Evolutionary conservation across 768 basidiomycete species (phyloP).

Genomic region (Amanita molliuscula): DNA sequence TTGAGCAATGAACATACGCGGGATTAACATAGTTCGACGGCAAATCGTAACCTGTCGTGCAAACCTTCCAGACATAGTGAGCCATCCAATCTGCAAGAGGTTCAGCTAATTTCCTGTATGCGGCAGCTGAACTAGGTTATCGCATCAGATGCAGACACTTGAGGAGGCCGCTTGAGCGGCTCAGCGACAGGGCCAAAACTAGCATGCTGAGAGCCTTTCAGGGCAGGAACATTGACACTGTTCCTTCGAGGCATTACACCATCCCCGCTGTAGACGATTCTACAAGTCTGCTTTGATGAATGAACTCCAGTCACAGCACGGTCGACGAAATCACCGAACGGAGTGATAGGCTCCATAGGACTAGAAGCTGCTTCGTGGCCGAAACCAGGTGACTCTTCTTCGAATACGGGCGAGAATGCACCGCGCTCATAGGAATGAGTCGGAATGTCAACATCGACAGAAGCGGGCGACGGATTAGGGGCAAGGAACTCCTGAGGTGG

Average conservation of each 20-base stretch:
- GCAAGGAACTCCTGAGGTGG: conserved; percentile 25
- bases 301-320: conserved; percentile 45
- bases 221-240: conserved; percentile 10
- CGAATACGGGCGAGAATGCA: conserved; percentile 53
- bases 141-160: conserved; percentile 15
- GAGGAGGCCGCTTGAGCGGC: conserved; percentile 17
- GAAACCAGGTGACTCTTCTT: conserved; percentile 53
- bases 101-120: conserved; percentile 65
- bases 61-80: conserved; percentile 73
- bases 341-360: conserved; percentile 65
- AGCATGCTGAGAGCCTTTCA: conserved; percentile 10
- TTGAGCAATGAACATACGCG: conserved; percentile 33
- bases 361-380: conserved; percentile 50
- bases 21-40: conserved; percentile 41
- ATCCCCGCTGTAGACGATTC: background rate
- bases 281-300: conserved; percentile 4
- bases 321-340: conserved; percentile 70
- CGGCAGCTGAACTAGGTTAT: conserved; percentile 35
- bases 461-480: conserved; percentile 7
- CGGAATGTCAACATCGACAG: conserved; percentile 8
- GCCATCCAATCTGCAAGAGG: conserved; percentile 76
- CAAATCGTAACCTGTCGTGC: conserved; percentile 60
- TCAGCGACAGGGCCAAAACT: conserved; percentile 19
- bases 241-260: conserved; percentile 7
- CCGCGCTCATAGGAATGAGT: conserved; percentile 25